Evolutionary conservation across 2,329 filamentous ascomycete genomes (phyloP), one percentile per base, ranked within the genome.

Genomic region (Exserohilum rostratum): DNA sequence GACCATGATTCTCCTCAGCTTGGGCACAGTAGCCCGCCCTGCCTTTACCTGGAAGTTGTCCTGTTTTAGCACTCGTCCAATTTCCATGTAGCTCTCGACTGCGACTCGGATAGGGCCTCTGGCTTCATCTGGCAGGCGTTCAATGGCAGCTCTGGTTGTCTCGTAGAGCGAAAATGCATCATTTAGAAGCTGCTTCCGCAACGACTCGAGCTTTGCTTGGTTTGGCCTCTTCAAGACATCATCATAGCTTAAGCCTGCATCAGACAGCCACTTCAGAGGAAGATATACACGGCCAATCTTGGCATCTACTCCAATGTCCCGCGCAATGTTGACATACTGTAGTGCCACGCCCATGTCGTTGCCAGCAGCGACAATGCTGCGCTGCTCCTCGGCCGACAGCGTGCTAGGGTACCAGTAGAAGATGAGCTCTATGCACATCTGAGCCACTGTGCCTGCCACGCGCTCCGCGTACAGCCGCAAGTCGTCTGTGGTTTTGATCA

Each of bases 251-350:
- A 89, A 63, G 1, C 80, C 81, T 47, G 81, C 80, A 47, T 85
- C 82, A 34, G 80, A 77, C 1, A 91, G 76, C 88, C 88, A 91
- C 0, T 75, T 74, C 0, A 78, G 77, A 0, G 89, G 89, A 4
- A 91, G 74, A 67, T 92, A 92, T 6, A 90, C 87, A 6, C 89
- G 82, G 1, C 80, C 80, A 31, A 89, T 84, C 12, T 77, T 74
- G 0, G 89, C 87, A 63, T 91, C 89, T 2, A 85, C 84, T 3
- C 77, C 72, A n/a, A 91, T 86, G 65, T 92, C 89, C 18, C 89
- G 85, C 3, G 88, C 86, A 57, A 92, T 90, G 66, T 91, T 92
- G 64, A 90, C 84, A 63, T 88, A 90, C 66, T 92, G 89, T n/a
- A 91, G 76, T 1, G 89, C 88, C 30, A 88, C 82, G 0, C 89